Evolutionary conservation across 495 filamentous ascomycete genomes (phyloP).

Genomic region (Penicillium macrosclerotiorum): DNA sequence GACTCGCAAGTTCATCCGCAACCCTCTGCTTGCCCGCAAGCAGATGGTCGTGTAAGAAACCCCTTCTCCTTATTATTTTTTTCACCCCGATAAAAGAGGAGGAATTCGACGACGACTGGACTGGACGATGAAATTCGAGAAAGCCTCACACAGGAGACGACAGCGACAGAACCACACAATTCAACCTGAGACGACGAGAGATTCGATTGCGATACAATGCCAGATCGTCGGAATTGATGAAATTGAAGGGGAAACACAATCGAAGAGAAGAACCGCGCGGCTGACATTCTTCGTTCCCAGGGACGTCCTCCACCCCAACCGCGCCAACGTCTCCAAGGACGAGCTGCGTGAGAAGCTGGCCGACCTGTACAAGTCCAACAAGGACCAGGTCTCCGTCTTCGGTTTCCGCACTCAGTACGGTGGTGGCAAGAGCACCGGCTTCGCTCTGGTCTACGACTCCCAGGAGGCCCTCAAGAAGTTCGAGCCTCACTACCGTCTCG

Average conservation of each 20-base stretch:
- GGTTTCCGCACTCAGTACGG: slow-evolving; percentile 98
- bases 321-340: slow-evolving; percentile 97
- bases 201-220: not conserved
- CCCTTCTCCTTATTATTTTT: slow-evolving; percentile 12
- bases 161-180: not conserved
- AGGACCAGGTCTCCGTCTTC: slow-evolving; percentile 95
- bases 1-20: slow-evolving; percentile 99
- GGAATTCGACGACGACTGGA: slow-evolving; percentile 15
- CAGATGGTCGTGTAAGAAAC: slow-evolving; percentile 99
- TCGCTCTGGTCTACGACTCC: slow-evolving; percentile 97
- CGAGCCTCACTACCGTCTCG: slow-evolving; percentile 95
- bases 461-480: slow-evolving; percentile 98
- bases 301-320: slow-evolving; percentile 98
- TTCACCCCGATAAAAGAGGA: slow-evolving; percentile 13
- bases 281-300: slow-evolving; percentile 48
- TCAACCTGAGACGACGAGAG: not conserved
- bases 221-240: not conserved
- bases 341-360: slow-evolving; percentile 94
- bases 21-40: slow-evolving; percentile 95
- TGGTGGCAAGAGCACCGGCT: slow-evolving; percentile 99
- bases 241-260: not conserved
- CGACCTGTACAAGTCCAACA: slow-evolving; percentile 93
- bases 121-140: slow-evolving; percentile 1
- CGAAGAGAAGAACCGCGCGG: slow-evolving; percentile 2
- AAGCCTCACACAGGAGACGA: not conserved